Evolutionary conservation across 1,139 yeast genomes (phyloP).

Genomic region (Neolecta irregularis): DNA sequence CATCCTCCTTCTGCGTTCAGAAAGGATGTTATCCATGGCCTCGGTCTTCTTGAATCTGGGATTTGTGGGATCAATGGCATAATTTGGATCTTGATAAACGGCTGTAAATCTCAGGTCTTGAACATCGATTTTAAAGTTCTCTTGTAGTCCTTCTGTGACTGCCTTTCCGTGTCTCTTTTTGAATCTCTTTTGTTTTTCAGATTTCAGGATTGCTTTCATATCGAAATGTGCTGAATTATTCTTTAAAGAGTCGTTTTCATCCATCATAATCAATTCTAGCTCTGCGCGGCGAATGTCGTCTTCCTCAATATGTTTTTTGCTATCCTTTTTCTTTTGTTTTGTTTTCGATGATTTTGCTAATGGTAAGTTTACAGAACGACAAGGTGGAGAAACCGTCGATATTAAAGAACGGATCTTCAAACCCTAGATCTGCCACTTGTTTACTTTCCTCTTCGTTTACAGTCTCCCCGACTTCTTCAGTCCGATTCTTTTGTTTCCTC

Average conservation of each 20-base stretch:
- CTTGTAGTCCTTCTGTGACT: conserved; percentile 23
- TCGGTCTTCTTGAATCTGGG: conserved; percentile 78
- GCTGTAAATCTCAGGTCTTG: conserved; percentile 81
- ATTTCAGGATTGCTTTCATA: conserved; percentile 36
- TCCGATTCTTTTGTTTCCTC: conserved; percentile 45
- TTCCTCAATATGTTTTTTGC: conserved; percentile 10
- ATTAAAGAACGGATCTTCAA: conserved; percentile 18
- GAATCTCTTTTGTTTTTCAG: conserved; percentile 41
- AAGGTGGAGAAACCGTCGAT: conserved; percentile 13
- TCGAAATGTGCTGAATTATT: conserved; percentile 46
- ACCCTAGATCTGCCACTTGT: conserved; percentile 18
- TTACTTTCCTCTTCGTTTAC: conserved; percentile 18
- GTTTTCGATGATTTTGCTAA: conserved; percentile 26
- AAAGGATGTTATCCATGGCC: conserved; percentile 58
- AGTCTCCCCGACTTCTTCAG: conserved; percentile 19
- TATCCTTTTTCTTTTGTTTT: conserved; percentile 14
- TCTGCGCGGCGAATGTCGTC: conserved; percentile 16
- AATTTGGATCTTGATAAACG: conserved; percentile 74
- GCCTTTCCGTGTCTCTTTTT: conserved; percentile 32
- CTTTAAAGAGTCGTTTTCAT: conserved; percentile 34
- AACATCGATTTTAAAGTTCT: conserved; percentile 43
- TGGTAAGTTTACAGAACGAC: conserved; percentile 21
- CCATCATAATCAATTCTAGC: conserved; percentile 44
- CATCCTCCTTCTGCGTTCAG: conserved; percentile 16
- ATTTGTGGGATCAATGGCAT: conserved; percentile 67